These are phyloP conservation scores for Phlebiopsis flavidoalba DNA, from an alignment of 768 basidiomycete species.

Conservation along the genomic window DNA sequence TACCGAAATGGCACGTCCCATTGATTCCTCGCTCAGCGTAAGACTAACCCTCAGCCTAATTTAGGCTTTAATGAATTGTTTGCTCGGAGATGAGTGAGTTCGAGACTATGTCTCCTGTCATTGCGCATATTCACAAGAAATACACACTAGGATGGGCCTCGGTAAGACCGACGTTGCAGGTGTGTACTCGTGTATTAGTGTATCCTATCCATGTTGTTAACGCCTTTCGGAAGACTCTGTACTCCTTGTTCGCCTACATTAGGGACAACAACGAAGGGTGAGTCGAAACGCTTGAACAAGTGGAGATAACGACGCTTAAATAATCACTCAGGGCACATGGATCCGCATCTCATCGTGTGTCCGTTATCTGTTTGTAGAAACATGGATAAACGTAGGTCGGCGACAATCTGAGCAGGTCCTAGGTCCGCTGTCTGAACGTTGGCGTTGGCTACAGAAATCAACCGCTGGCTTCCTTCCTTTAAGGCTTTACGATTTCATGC, in stretches of 20 bases:
- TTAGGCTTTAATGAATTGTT: slow-evolving; percentile 63
- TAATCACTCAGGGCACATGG: slow-evolving; percentile 28
- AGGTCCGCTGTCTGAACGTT: neutral
- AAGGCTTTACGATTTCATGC: slow-evolving; percentile 60
- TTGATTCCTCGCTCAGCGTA: neutral
- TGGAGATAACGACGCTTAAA: neutral
- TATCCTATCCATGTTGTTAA: neutral
- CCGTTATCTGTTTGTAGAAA: slow-evolving; percentile 62
- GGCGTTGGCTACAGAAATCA: slow-evolving; percentile 34
- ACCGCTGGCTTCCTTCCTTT: slow-evolving; percentile 50
- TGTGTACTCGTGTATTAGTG: slow-evolving; percentile 12
- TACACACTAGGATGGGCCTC: slow-evolving; percentile 50
- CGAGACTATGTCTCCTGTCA: neutral
- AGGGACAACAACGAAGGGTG: slow-evolving; percentile 46
- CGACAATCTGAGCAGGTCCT: neutral
- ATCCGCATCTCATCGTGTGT: slow-evolving; percentile 69
- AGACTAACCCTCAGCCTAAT: neutral
- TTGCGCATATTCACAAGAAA: neutral
- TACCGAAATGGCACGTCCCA: slow-evolving; percentile 52
- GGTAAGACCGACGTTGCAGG: slow-evolving; percentile 65
- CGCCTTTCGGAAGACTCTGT: slow-evolving; percentile 37
- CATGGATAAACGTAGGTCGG: slow-evolving; percentile 46
- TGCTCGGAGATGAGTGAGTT: slow-evolving; percentile 64
- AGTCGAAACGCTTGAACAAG: neutral
- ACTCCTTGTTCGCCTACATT: slow-evolving; percentile 63